Conservation (phyloP, 2,329 filamentous ascomycete species). For the Calonectria leucothoes region DNA sequence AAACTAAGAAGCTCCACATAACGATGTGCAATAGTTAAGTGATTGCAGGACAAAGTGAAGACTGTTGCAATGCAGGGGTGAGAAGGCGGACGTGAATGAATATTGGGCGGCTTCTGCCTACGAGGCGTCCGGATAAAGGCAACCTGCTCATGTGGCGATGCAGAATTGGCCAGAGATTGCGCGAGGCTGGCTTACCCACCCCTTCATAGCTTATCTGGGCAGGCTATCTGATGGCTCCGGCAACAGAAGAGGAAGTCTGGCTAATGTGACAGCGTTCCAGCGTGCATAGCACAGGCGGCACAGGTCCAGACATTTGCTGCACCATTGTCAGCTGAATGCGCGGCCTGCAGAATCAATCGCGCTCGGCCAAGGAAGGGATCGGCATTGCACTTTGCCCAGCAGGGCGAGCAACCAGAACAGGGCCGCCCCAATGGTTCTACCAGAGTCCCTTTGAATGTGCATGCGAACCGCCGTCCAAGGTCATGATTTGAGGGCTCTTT, state of each 20-base stretch:
- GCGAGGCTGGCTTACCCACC: constrained; percentile 2
- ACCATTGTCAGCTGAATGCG: neutral
- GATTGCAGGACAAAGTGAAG: neutral
- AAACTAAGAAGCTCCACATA: neutral
- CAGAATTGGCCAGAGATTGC: neutral
- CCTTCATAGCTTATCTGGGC: neutral
- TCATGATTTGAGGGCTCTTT: neutral
- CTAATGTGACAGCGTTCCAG: neutral
- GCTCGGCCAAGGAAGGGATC: neutral
- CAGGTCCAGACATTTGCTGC: neutral
- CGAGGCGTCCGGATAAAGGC: constrained; percentile 2
- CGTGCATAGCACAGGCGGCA: neutral
- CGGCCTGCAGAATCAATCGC: neutral
- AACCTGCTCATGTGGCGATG: neutral
- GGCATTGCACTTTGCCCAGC: neutral
- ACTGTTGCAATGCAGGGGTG: neutral
- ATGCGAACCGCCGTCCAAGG: neutral
- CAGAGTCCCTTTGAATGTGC: no score
- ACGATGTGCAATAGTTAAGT: neutral
- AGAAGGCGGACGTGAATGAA: neutral
- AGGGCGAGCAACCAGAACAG: neutral
- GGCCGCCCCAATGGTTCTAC: neutral
- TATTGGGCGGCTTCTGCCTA: neutral
- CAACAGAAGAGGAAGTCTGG: neutral
- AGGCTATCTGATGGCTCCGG: neutral